A percentile compares a stretch with the other conserved stretches of the same genome.
Evolutionary conservation across 371 early-diverging fungal species (phyloP).

Genomic region (Mortierella polycephala): DNA sequence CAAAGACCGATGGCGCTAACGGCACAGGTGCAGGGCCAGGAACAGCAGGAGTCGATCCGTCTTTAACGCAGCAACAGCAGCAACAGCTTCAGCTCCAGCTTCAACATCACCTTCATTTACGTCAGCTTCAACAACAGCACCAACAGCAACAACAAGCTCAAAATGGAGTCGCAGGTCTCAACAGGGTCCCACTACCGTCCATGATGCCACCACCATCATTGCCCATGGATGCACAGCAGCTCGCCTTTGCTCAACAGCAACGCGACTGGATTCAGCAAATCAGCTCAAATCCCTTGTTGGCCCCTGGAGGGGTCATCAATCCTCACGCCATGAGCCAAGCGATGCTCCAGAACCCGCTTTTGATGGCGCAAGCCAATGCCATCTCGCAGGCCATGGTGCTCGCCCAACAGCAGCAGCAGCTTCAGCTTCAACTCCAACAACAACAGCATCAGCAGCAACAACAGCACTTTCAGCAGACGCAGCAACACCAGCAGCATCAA

Average conservation of each 20-base stretch:
- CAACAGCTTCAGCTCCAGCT: conserved; percentile 49
- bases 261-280: conserved; percentile 34
- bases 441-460: conserved; percentile 33
- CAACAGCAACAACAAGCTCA: conserved; percentile 34
- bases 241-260: conserved; percentile 14
- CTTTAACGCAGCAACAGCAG: conserved; percentile 44
- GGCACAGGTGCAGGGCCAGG: conserved; percentile 1
- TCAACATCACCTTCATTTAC: conserved; percentile 56
- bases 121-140: conserved; percentile 45
- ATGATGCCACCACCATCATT: background rate
- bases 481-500: conserved; percentile 19
- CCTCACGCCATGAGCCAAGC: conserved; percentile 40
- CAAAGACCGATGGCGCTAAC: conserved; percentile 15
- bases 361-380: conserved; percentile 31
- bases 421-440: conserved; percentile 25
- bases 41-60: conserved; percentile 22
- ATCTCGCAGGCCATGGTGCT: conserved; percentile 44
- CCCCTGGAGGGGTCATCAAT: conserved; percentile 30
- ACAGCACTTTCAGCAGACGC: conserved; percentile 20
- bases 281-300: conserved; percentile 23
- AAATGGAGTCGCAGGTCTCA: background rate
- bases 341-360: conserved; percentile 26
- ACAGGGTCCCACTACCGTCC: conserved; percentile 7
- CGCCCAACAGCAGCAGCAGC: conserved; percentile 44
- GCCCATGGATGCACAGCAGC: conserved; percentile 14